Conservation (phyloP, 208 protist genomes). For the Porcisia hertigi region DNA sequence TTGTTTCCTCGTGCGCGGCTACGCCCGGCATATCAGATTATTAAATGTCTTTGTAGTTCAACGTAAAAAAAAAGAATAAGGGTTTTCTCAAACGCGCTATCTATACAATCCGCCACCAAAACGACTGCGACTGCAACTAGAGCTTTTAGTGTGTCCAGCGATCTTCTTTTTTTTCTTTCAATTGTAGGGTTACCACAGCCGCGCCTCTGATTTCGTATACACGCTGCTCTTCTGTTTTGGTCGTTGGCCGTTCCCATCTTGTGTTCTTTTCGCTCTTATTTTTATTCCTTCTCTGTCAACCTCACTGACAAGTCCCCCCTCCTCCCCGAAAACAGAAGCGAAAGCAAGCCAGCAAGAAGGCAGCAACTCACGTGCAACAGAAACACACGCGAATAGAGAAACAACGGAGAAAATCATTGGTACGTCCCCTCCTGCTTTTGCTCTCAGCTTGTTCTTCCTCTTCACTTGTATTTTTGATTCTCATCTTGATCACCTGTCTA, state of each 20-base stretch:
- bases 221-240: background rate
- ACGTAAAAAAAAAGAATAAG: background rate
- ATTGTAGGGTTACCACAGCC: background rate
- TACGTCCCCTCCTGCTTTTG: background rate
- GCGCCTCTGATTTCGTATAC: background rate
- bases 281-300: background rate
- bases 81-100: conserved; percentile 6
- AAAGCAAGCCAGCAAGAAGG: background rate
- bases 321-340: background rate
- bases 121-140: background rate
- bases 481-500: background rate
- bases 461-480: background rate
- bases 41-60: too few relatives aligned
- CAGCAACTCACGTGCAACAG: background rate
- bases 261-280: background rate
- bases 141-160: background rate
- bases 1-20: background rate
- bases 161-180: background rate
- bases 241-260: background rate
- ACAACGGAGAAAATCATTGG: background rate
- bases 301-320: background rate
- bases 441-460: background rate
- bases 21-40: background rate
- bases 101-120: background rate
- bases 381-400: background rate